Percentiles rank a stretch among this genome's conserved stretches.
phyloP scores from a whole-genome alignment of 192 early-diverging fungal species.

The Coemansia sp. region DNA sequence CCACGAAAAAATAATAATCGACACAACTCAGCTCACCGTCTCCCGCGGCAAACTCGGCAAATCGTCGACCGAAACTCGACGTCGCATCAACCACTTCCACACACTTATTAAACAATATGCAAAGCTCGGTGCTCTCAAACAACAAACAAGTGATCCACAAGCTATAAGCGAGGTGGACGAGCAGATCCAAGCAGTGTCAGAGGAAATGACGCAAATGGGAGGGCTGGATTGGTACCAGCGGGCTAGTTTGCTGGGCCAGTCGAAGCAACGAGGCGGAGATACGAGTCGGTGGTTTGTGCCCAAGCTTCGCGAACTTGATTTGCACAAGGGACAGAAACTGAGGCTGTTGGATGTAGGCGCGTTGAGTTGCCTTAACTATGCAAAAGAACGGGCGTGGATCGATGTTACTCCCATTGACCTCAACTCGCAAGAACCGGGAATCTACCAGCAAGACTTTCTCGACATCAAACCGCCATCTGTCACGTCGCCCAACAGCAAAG shows the following conservation, averaged over 20 bases:
- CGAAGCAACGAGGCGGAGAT: slow-evolving; percentile 77
- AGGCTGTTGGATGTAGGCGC: slow-evolving; percentile 85
- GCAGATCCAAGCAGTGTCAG: slow-evolving; percentile 14
- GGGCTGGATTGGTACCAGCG: slow-evolving; percentile 88
- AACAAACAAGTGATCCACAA: slow-evolving; percentile 31
- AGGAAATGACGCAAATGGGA: slow-evolving; percentile 61
- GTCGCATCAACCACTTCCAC: slow-evolving; percentile 76
- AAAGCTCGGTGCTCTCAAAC: slow-evolving; percentile 26
- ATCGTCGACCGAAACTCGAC: slow-evolving; percentile 63
- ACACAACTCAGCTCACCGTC: slow-evolving; percentile 5
- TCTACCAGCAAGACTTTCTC: slow-evolving; percentile 83
- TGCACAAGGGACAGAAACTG: slow-evolving; percentile 27
- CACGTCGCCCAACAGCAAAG: slow-evolving; percentile 5
- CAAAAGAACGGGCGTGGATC: slow-evolving; percentile 65
- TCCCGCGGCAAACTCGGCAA: slow-evolving; percentile 52
- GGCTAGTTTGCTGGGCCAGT: slow-evolving; percentile 78
- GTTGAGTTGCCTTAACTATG: slow-evolving; percentile 73
- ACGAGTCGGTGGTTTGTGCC: slow-evolving; percentile 80
- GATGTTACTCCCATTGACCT: slow-evolving; percentile 79
- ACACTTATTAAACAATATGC: slow-evolving; percentile 77
- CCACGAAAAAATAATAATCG: slow-evolving; percentile 27
- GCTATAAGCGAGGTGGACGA: slow-evolving; percentile 57
- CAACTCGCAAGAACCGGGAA: slow-evolving; percentile 74
- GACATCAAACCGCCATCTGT: slow-evolving; percentile 37
- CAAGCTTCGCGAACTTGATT: slow-evolving; percentile 47